Conservation (phyloP, 2,329 filamentous ascomycete species). For the Penicillium sp. region DNA sequence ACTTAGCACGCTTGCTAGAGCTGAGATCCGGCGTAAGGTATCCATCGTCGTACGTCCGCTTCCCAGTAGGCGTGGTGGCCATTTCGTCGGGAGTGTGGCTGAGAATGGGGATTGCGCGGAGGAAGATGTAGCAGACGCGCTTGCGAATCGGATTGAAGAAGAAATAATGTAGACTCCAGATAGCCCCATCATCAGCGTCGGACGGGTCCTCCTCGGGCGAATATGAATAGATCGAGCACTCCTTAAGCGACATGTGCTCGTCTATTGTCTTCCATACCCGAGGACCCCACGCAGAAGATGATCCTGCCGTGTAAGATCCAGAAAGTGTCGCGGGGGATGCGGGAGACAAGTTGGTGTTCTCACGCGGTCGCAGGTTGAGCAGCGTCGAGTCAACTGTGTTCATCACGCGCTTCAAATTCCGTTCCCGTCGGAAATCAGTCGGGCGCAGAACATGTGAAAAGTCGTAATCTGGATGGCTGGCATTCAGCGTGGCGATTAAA, state of each 20-base stretch:
- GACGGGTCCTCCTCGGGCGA: slow-evolving; percentile 86
- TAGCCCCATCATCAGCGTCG: slow-evolving; percentile 86
- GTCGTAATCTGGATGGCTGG: slow-evolving; percentile 93
- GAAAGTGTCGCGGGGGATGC: slow-evolving; percentile 44
- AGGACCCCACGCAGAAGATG: slow-evolving; percentile 72
- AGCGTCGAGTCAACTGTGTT: slow-evolving; percentile 83
- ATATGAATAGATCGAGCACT: slow-evolving; percentile 88
- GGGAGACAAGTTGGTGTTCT: slow-evolving; percentile 40
- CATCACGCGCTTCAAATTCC: slow-evolving; percentile 76
- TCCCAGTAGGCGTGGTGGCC: slow-evolving; percentile 42
- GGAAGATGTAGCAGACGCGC: slow-evolving; percentile 88
- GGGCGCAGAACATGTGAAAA: slow-evolving; percentile 90
- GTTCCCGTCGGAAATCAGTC: slow-evolving; percentile 83
- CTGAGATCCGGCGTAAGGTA: slow-evolving; percentile 53
- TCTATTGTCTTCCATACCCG: slow-evolving; percentile 91
- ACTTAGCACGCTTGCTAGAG: slow-evolving; percentile 76
- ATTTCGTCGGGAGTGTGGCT: slow-evolving; percentile 61
- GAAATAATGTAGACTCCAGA: slow-evolving; percentile 96
- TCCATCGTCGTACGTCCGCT: slow-evolving; percentile 49
- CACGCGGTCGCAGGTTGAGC: slow-evolving; percentile 74
- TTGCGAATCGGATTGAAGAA: slow-evolving; percentile 94
- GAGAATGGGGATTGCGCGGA: slow-evolving; percentile 75
- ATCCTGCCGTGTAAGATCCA: slow-evolving; percentile 47
- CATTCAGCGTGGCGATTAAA: slow-evolving; percentile 92
- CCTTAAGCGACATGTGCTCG: slow-evolving; percentile 86